Evolutionary conservation across 441 rosid genomes (phyloP).

Genomic region (Caryocar brasiliense): DNA sequence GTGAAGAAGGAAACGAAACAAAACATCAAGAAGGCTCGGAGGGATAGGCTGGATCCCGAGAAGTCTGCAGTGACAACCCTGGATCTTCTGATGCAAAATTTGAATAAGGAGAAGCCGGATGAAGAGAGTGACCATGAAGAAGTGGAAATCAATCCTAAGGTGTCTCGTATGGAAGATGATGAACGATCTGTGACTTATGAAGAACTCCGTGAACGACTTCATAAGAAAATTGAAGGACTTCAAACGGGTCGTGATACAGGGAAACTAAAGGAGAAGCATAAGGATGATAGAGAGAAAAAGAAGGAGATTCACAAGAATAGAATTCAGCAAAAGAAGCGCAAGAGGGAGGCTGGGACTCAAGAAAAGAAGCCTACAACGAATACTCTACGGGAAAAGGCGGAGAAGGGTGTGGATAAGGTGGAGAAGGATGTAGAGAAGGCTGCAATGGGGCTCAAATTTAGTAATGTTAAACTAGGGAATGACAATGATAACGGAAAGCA

Average conservation of each 20-base stretch:
- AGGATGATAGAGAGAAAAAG: constrained; percentile 24
- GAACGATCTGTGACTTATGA: constrained; percentile 48
- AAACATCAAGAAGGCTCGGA: constrained; percentile 67
- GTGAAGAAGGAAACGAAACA: constrained; percentile 55
- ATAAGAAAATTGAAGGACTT: constrained; percentile 52
- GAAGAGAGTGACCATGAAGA: constrained; percentile 29
- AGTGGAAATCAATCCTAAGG: constrained; percentile 22
- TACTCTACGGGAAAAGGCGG: constrained; percentile 25
- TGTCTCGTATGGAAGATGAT: constrained; percentile 26
- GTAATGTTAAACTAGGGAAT: constrained; percentile 56
- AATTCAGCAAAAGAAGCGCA: constrained; percentile 31
- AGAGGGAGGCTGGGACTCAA: constrained; percentile 36
- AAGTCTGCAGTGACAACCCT: constrained; percentile 44
- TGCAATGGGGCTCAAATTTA: constrained; percentile 53
- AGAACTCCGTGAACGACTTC: constrained; percentile 60
- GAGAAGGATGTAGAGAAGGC: constrained; percentile 56
- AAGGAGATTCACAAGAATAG: constrained; percentile 14
- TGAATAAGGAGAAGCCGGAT: constrained; percentile 45
- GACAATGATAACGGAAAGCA: constrained; percentile 33
- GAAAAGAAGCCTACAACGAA: constrained; percentile 12
- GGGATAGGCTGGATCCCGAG: constrained; percentile 64
- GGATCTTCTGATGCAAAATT: constrained; percentile 47
- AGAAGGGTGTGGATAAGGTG: constrained; percentile 34
- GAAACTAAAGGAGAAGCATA: constrained; percentile 22
- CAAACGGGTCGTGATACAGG: constrained; percentile 43